Percentiles rank a stretch among this genome's conserved stretches.
Conservation (phyloP, 169 alveolate species). For the Neospora caninum region DNA sequence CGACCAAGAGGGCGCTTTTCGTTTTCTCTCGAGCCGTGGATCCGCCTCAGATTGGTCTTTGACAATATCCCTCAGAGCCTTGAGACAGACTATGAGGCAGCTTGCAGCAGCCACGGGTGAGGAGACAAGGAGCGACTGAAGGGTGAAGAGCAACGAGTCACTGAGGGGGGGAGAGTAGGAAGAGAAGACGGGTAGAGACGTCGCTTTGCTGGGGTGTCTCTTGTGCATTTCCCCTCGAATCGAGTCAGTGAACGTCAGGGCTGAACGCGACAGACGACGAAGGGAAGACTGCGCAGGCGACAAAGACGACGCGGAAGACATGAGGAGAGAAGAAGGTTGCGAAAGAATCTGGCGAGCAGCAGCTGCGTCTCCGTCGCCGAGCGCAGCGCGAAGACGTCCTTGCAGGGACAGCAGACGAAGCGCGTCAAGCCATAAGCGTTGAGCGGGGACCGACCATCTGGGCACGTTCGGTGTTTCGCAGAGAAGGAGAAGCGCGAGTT, state of each 20-base stretch:
- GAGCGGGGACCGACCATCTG: background rate
- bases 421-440: conserved; percentile 7
- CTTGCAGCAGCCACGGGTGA: background rate
- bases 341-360: background rate
- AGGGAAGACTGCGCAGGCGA: background rate
- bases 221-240: background rate
- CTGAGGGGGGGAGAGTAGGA: background rate
- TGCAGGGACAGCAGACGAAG: background rate
- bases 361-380: background rate
- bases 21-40: background rate
- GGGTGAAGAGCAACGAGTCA: background rate
- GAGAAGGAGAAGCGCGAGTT: background rate
- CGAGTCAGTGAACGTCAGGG: background rate
- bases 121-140: background rate
- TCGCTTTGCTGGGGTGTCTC: background rate
- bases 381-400: background rate
- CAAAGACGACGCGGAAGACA: background rate
- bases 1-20: background rate
- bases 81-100: background rate
- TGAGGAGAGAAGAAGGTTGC: background rate
- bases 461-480: background rate
- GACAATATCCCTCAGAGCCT: background rate
- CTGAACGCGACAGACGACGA: background rate
- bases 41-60: background rate
- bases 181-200: background rate